Evolutionary conservation across 1,284 basidiomycete genomes (phyloP).

Genomic region (Flammula alnicola): DNA sequence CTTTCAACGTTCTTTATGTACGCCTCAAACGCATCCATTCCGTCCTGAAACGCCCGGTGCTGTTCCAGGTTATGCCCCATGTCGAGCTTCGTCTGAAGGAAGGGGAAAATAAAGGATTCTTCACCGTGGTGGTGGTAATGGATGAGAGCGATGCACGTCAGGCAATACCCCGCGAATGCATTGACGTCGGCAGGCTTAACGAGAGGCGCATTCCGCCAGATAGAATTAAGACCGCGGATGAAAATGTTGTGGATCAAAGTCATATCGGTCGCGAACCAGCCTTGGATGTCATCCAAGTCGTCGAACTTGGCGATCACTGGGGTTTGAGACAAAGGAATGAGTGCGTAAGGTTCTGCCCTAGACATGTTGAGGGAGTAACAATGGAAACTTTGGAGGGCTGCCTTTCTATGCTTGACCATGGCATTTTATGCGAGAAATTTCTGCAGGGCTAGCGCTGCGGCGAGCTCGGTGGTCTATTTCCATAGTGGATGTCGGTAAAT

Average conservation of each 20-base stretch:
- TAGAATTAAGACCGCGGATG: slow-evolving; percentile 30
- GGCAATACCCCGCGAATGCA: slow-evolving; percentile 29
- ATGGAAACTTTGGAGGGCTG: no score
- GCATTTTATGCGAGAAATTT: no score
- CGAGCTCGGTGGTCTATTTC: no score
- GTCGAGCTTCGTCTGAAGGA: slow-evolving; percentile 25
- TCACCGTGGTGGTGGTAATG: slow-evolving; percentile 32
- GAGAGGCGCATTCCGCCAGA: slow-evolving; percentile 27
- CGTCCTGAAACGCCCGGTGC: slow-evolving; percentile 27
- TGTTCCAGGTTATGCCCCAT: slow-evolving; percentile 33
- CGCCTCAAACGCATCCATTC: slow-evolving; percentile 37
- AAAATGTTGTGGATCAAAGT: slow-evolving; percentile 31
- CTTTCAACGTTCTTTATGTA: slow-evolving; percentile 35
- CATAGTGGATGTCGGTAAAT: no score
- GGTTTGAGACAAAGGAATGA: slow-evolving; percentile 3
- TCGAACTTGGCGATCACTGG: slow-evolving; percentile 2
- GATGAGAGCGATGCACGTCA: slow-evolving; percentile 18
- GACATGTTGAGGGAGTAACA: no score
- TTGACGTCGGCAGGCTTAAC: slow-evolving; percentile 27
- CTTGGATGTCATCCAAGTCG: background rate
- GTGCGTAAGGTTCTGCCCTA: slow-evolving; percentile 1
- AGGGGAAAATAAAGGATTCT: slow-evolving; percentile 32
- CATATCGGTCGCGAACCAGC: slow-evolving; percentile 28
- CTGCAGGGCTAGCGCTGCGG: no score
- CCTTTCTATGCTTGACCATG: no score